A percentile compares a stretch with the other conserved stretches of the same genome.
phyloP scores from a whole-genome alignment of 2,329 filamentous ascomycete genomes.

The Aspergillus quadrilineatus region DNA sequence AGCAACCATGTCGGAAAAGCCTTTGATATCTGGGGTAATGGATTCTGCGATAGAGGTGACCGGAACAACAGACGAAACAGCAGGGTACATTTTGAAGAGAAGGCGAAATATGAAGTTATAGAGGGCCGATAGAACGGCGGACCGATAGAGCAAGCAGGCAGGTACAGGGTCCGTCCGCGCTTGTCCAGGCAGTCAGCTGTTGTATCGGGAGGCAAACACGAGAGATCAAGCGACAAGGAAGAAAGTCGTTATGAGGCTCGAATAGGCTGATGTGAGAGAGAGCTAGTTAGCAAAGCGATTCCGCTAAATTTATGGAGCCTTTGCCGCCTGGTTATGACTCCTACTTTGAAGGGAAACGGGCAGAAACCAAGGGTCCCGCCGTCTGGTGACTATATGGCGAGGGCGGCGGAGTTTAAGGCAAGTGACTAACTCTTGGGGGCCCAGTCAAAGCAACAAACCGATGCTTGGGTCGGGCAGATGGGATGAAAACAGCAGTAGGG shows the following conservation, averaged over 20 bases:
- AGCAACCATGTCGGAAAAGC: conserved; percentile 26
- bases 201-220: conserved; percentile 17
- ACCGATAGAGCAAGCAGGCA: conserved; percentile 36
- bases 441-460: conserved; percentile 12
- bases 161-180: conserved; percentile 16
- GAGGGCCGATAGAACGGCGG: conserved; percentile 31
- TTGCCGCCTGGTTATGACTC: conserved; percentile 19
- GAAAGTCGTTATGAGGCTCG: conserved; percentile 16
- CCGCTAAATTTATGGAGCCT: conserved; percentile 12
- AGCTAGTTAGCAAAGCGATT: conserved; percentile 21
- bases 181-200: conserved; percentile 33
- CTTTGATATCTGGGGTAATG: conserved; percentile 33
- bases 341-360: conserved; percentile 12
- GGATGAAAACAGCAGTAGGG: conserved; percentile 1
- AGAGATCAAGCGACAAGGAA: conserved; percentile 11
- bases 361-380: conserved; percentile 16
- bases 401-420: conserved; percentile 15
- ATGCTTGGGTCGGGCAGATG: conserved; percentile 17
- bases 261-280: conserved; percentile 20
- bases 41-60: conserved; percentile 38
- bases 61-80: conserved; percentile 35
- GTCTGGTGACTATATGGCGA: conserved; percentile 21
- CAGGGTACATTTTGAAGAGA: conserved; percentile 42
- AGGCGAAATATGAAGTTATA: conserved; percentile 22
- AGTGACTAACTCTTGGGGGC: conserved; percentile 18